These are phyloP conservation scores for Talaromyces funiculosus DNA, from an alignment of 2,329 filamentous ascomycete genomes.

Conservation along the genomic window DNA sequence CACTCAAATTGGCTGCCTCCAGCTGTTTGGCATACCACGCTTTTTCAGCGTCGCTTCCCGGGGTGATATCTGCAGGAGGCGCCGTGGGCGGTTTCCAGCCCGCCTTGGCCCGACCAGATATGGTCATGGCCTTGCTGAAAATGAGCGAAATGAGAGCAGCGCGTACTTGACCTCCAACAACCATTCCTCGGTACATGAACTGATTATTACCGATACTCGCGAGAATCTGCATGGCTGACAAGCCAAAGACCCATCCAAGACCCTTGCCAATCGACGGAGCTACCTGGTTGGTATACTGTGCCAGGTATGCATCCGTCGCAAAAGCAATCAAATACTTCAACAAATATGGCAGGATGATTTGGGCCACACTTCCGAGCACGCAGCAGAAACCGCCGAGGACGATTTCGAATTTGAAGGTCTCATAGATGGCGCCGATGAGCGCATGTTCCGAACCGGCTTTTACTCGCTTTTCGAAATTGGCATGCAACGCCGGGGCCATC, in stretches of 20 bases:
- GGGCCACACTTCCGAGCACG: constrained; percentile 59
- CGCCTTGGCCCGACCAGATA: constrained; percentile 80
- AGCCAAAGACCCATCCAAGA: constrained; percentile 71
- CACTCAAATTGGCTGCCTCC: constrained; percentile 28
- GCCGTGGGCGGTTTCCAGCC: constrained; percentile 54
- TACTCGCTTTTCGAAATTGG: constrained; percentile 61
- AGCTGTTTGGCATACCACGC: constrained; percentile 33
- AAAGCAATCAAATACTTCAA: constrained; percentile 83
- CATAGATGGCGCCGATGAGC: constrained; percentile 70
- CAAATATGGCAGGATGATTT: constrained; percentile 75
- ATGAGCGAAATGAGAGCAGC: constrained; percentile 75
- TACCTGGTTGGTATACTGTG: constrained; percentile 44
- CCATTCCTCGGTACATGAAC: constrained; percentile 86
- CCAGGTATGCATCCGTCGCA: constrained; percentile 67
- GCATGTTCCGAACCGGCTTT: constrained; percentile 64
- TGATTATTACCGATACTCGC: constrained; percentile 80
- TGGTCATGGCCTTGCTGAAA: constrained; percentile 81
- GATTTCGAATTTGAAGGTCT: constrained; percentile 77
- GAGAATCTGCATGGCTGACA: constrained; percentile 74
- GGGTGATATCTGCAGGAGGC: constrained; percentile 37
- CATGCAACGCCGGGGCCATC: constrained; percentile 59
- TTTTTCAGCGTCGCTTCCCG: constrained; percentile 45
- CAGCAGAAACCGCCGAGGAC: constrained; percentile 72
- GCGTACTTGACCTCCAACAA: constrained; percentile 73
- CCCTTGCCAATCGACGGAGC: constrained; percentile 65